These are phyloP conservation scores for Leptographium galeiforme DNA, from an alignment of 2,329 filamentous ascomycete genomes.

Conservation along the genomic window DNA sequence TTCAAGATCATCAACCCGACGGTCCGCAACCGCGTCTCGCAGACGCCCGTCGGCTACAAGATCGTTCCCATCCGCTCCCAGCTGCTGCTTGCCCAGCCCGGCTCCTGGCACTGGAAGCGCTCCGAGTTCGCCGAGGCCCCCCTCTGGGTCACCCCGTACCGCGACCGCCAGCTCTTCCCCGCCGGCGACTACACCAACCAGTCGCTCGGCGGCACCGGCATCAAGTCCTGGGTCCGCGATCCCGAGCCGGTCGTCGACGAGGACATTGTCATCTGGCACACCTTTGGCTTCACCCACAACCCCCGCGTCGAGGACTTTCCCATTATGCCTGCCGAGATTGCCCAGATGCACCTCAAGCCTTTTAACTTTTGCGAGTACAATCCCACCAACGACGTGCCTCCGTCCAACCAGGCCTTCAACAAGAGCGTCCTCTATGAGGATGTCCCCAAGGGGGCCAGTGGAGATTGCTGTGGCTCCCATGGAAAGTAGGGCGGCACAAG, in stretches of 20 bases:
- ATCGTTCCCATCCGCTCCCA: slow-evolving; percentile 30
- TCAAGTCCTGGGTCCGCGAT: slow-evolving; percentile 16
- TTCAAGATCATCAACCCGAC: slow-evolving; percentile 32
- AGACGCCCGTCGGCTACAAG: slow-evolving; percentile 30
- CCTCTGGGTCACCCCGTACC: slow-evolving; percentile 29
- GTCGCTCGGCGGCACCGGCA: slow-evolving; percentile 13
- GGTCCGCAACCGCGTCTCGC: slow-evolving; percentile 25
- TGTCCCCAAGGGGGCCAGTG: too few species aligned
- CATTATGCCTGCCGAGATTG: too few species aligned
- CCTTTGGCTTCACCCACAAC: slow-evolving; percentile 48
- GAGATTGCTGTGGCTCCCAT: too few species aligned
- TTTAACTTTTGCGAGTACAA: too few species aligned
- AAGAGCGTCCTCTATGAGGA: too few species aligned
- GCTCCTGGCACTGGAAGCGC: slow-evolving; percentile 23
- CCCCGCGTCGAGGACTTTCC: slow-evolving; percentile 54
- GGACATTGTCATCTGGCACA: slow-evolving; percentile 36
- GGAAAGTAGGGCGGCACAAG: too few species aligned
- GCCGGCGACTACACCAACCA: slow-evolving; percentile 30
- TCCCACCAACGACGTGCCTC: too few species aligned
- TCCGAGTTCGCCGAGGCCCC: slow-evolving; percentile 28
- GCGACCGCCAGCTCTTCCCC: slow-evolving; percentile 27
- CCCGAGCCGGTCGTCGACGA: slow-evolving; percentile 11
- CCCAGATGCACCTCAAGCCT: too few species aligned
- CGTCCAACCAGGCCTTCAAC: too few species aligned
- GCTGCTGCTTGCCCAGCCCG: slow-evolving; percentile 24